Evolutionary conservation across 805 yeast species (phyloP), one percentile per base, ranked within the genome.

Genomic region (Candida ficus): DNA sequence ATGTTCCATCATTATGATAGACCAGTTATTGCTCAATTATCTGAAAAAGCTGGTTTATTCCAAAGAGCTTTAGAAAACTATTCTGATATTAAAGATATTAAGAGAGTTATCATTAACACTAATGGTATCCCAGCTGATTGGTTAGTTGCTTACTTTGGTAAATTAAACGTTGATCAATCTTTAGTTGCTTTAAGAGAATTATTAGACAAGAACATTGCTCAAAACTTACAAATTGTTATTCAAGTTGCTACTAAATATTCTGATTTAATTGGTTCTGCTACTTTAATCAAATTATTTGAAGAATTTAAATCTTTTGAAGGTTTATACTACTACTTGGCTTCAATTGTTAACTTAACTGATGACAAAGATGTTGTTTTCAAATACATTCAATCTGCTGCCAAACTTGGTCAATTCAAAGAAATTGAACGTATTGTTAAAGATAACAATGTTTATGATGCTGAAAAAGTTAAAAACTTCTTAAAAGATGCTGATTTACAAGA

Each of bases 241-340:
- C 99, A 93, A 70, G 95, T 93, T 44, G 96, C 98, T 17, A 89
- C 96, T 44, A 93, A 90, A 65, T 93, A 84, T 67, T 87, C 96
- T 32, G 99, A 93, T 48, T 75, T 91, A 55, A 80, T 93, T 53
- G 98, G 98, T 20, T 78, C 97, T 5, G 70, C 78, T 48, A 78
- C 83, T 48, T 73, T 93, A 62, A 86, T 93, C 65, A 85, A 88
- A 63, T 66, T 93, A 45, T 93, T 93, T 63, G 99, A 93, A 67
- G 96, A 90, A 46, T 88, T 80, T 73, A 85, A 85, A 66, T 84
- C 95, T 43, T 75, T 72, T 49, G 99, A 93, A 68, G 99, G 99
- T 49, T 78, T 87, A 56, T 93, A 90, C 73, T 89, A 90, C 70
- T 93, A 88, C 65, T 73, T 93, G 61, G 86, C 95, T 38, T 84